These are phyloP conservation scores for Verbena officinalis DNA, from an alignment of 257 asterid genomes.

Conservation along the genomic window DNA sequence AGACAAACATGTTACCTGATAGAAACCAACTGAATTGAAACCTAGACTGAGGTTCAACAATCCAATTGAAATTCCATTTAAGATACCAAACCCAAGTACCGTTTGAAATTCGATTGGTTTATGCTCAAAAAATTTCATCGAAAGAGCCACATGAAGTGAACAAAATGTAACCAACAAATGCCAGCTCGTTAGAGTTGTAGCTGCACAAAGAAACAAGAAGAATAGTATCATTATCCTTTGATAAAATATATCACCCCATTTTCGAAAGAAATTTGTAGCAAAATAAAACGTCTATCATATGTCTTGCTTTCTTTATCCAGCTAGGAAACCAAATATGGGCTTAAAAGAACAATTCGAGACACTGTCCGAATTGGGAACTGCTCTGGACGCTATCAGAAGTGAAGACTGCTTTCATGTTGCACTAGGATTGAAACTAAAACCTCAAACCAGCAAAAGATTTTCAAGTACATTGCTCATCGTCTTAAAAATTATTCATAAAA, in stretches of 20 bases:
- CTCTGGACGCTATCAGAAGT: not conserved
- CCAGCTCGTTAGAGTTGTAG: constrained; percentile 95
- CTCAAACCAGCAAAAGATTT: not conserved
- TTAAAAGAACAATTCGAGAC: not conserved
- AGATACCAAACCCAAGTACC: constrained; percentile 76
- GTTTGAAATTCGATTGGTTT: constrained; percentile 76
- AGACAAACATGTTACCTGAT: constrained; percentile 55
- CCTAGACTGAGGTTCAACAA: constrained; percentile 88
- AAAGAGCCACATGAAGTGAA: constrained; percentile 78
- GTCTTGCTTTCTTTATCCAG: constrained; percentile 3
- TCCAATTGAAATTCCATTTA: constrained; percentile 90
- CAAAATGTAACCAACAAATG: constrained; percentile 82
- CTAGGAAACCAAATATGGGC: constrained; percentile 5
- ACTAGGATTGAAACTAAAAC: not conserved
- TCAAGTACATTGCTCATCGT: not conserved
- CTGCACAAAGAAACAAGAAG: constrained; percentile 42
- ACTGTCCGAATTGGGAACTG: not conserved
- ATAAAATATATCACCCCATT: constrained; percentile 1
- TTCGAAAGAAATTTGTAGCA: not conserved
- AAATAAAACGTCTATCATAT: not conserved
- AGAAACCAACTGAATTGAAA: constrained; percentile 91
- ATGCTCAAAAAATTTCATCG: constrained; percentile 81
- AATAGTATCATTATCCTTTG: constrained; percentile 5
- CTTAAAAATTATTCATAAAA: not conserved
- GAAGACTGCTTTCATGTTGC: not conserved